Conservation (phyloP, 495 filamentous ascomycete genomes). For the Neurospora sublineolata region DNA sequence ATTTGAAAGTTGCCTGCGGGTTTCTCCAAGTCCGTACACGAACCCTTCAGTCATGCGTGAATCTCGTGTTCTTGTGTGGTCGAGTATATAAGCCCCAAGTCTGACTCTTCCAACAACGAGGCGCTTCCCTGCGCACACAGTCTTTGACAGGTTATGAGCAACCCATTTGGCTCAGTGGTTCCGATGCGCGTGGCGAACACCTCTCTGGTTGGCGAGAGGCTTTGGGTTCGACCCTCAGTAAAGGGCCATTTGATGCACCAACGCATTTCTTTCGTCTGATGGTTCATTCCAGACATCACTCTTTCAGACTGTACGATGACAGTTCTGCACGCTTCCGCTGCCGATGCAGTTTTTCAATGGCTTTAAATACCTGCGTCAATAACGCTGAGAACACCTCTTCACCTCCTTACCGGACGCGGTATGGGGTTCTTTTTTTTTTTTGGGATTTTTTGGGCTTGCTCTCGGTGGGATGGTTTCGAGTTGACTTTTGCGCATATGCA, state of each 20-base stretch:
- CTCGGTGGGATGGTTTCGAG: not conserved
- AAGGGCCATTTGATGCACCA: not conserved
- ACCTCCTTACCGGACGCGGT: not conserved
- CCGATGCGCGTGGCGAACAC: not conserved
- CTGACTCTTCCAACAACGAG: not conserved
- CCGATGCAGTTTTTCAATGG: not conserved
- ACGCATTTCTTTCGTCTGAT: not conserved
- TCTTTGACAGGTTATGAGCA: not conserved
- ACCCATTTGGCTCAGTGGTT: not conserved
- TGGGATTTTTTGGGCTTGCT: not conserved
- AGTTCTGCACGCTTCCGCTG: not conserved
- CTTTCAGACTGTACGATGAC: not conserved
- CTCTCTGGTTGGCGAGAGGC: not conserved
- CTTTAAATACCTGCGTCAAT: not conserved
- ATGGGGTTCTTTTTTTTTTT: not conserved
- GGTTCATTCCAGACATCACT: not conserved
- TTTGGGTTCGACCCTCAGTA: not conserved
- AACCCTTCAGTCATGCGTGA: not conserved
- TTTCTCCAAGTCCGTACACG: not conserved
- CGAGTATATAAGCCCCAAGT: not conserved
- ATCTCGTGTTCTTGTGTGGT: not conserved
- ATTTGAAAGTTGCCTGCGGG: not conserved
- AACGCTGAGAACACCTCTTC: not conserved
- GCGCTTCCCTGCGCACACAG: not conserved
- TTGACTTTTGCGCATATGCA: not conserved